These are phyloP conservation scores for Calonectria naviculata DNA, from an alignment of 2,329 filamentous ascomycete genomes.

Conservation along the genomic window DNA sequence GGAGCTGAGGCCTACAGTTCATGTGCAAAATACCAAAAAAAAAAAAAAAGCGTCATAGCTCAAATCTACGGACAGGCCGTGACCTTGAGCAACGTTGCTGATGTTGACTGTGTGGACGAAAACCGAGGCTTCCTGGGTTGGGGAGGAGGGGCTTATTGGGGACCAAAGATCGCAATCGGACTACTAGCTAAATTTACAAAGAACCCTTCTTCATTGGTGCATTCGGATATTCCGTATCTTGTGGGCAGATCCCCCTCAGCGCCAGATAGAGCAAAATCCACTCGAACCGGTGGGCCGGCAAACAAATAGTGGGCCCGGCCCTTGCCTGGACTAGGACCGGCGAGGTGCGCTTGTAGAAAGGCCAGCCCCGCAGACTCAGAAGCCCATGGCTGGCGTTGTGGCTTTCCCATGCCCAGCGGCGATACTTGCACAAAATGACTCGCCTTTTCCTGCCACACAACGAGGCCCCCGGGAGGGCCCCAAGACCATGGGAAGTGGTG, in stretches of 20 bases:
- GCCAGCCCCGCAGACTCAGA: background rate
- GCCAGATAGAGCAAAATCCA: conserved; percentile 1
- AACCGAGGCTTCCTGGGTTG: background rate
- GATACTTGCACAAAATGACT: conserved; percentile 1
- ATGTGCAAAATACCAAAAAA: background rate
- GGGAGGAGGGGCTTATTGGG: background rate
- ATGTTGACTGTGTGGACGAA: background rate
- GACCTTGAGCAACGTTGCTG: background rate
- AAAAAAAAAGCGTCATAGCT: background rate
- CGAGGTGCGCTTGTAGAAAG: conserved; percentile 1
- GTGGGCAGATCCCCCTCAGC: background rate
- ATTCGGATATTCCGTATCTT: conserved; percentile 9
- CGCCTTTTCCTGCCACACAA: background rate
- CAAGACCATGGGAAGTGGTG: background rate
- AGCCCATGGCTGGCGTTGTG: background rate
- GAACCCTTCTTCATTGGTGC: background rate
- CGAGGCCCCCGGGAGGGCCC: background rate
- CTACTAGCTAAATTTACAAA: background rate
- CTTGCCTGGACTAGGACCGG: conserved; percentile 7
- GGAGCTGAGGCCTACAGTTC: background rate
- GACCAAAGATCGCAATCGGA: background rate
- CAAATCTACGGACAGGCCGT: background rate
- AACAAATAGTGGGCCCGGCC: conserved; percentile 17
- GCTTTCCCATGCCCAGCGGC: conserved; percentile 3
- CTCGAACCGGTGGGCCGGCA: conserved; percentile 12